Conservation (phyloP, 768 basidiomycete genomes). For the Cytidiella melzeri region DNA sequence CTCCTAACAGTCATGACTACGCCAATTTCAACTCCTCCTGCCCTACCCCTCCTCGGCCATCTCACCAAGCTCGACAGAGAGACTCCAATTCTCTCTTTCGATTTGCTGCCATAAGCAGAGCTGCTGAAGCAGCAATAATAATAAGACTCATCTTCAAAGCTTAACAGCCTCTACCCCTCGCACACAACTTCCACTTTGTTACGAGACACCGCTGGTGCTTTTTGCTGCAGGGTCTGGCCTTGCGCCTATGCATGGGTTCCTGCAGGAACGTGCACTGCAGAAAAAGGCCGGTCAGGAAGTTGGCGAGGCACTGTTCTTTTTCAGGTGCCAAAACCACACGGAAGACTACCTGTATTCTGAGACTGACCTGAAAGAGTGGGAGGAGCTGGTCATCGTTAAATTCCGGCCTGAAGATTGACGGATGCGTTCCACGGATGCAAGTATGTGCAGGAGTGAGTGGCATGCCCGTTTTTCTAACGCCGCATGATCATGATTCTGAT, state of each 20-base stretch:
- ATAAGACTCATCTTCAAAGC: too few relatives aligned
- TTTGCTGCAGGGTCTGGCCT: conserved; percentile 43
- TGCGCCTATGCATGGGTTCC: conserved; percentile 45
- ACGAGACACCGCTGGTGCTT: too few relatives aligned
- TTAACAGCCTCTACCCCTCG: too few relatives aligned
- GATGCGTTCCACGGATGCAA: conserved; percentile 22
- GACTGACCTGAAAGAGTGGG: conserved; percentile 38
- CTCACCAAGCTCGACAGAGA: conserved; percentile 29
- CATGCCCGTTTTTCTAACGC: neutral
- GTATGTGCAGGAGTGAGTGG: conserved; percentile 24
- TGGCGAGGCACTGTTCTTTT: conserved; percentile 37
- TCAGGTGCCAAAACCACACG: conserved; percentile 38
- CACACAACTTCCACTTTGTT: too few relatives aligned
- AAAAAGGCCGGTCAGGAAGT: conserved; percentile 37
- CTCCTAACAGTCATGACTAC: conserved; percentile 29
- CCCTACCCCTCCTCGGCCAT: conserved; percentile 38
- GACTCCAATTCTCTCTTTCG: conserved; percentile 30
- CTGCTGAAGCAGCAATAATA: too few relatives aligned
- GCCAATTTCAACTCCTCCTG: conserved; percentile 37
- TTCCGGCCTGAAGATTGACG: conserved; percentile 29
- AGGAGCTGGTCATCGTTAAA: conserved; percentile 35
- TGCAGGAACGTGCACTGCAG: conserved; percentile 44
- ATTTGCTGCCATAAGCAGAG: too few relatives aligned
- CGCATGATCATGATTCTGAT: neutral
- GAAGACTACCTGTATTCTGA: conserved; percentile 39